Base-by-base conservation (phyloP, 768 basidiomycete genomes). In the Agaricus blazei region DNA sequence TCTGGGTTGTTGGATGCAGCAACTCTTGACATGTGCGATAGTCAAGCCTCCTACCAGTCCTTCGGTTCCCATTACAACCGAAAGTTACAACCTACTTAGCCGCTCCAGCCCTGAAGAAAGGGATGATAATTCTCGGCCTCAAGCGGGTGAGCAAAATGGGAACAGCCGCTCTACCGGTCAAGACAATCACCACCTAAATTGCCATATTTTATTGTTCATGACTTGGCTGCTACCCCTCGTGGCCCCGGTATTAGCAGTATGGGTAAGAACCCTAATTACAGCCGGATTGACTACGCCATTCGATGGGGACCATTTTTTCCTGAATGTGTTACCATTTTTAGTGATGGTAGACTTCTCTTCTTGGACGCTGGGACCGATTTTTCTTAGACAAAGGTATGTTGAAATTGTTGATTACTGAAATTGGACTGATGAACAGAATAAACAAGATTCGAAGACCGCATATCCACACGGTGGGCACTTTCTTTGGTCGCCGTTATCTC, bases 211-310 rank as follows among this genome's bases (percentile, higher is more conserved):
- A 9, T 70, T 93, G 50, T 72, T 94, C 34, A 83, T 93, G 81
- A 86, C 88, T 15, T 87, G 85, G 80, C 73, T 94, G 2, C 70
- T 96, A 0, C 94, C 94, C 1, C 73, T 91, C 53, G 78, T 78
- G 5, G 87, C 84, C 2, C 87, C 91, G 0, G 85, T 88, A 5
- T 73, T 98, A 26, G 86, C 82, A 1, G 93, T 96, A 2, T 98
- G 95, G 95, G 87, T 87, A 2, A 82, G 93, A 48, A 95, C 93
- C 38, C 72, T 96, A 9, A 77, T 82, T 37, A 89, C 89, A 0
- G 88, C 91, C 9, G 89, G 90, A 0, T 79, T 83, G 58, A 85
- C 81, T 7, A 85, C 85, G 4, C 89, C 89, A 2, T 95, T 93
- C 67, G 80, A 85, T 42, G 85, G 88, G 0, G 93, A 95, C 65